Conservation (phyloP, 1,284 basidiomycete genomes). For the Cutaneotrichosporon sp. region DNA sequence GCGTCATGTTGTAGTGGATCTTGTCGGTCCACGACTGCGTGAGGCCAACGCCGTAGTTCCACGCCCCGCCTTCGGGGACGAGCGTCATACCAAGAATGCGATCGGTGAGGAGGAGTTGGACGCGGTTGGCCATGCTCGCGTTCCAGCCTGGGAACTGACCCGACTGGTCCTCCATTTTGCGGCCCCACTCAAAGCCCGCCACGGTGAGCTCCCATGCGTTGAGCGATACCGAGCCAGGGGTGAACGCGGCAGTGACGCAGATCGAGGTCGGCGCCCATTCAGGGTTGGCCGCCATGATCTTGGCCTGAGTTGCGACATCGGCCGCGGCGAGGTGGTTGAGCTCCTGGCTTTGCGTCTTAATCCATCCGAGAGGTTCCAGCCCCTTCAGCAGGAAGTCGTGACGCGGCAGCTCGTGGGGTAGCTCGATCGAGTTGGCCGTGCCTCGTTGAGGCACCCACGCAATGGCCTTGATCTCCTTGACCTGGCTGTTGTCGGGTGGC, state of each 20-base stretch:
- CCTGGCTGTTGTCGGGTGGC: slow-evolving; percentile 93
- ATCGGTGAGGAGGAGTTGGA: slow-evolving; percentile 90
- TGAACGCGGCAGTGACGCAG: slow-evolving; percentile 92
- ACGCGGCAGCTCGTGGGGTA: slow-evolving; percentile 78
- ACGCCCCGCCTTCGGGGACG: slow-evolving; percentile 82
- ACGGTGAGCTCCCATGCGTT: slow-evolving; percentile 87
- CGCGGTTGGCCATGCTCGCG: slow-evolving; percentile 93
- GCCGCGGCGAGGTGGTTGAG: slow-evolving; percentile 85
- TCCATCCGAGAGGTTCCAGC: slow-evolving; percentile 93
- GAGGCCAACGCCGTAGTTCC: slow-evolving; percentile 90
- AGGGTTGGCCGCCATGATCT: slow-evolving; percentile 91
- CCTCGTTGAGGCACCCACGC: slow-evolving; percentile 95
- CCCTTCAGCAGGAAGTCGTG: slow-evolving; percentile 94
- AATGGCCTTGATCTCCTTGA: slow-evolving; percentile 97
- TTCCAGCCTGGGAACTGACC: slow-evolving; percentile 88
- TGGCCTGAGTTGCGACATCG: slow-evolving; percentile 93
- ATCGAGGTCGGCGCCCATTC: slow-evolving; percentile 93
- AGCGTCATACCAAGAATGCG: slow-evolving; percentile 86
- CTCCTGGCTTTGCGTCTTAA: slow-evolving; percentile 91
- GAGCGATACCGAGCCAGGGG: slow-evolving; percentile 92
- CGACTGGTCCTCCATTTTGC: slow-evolving; percentile 85
- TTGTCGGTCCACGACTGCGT: slow-evolving; percentile 86
- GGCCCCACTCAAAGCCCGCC: slow-evolving; percentile 95
- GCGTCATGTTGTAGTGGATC: slow-evolving; percentile 75
- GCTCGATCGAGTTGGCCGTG: slow-evolving; percentile 85